phyloP scores from a whole-genome alignment of 129 eudicot species.

The Pittosporum tobira region DNA sequence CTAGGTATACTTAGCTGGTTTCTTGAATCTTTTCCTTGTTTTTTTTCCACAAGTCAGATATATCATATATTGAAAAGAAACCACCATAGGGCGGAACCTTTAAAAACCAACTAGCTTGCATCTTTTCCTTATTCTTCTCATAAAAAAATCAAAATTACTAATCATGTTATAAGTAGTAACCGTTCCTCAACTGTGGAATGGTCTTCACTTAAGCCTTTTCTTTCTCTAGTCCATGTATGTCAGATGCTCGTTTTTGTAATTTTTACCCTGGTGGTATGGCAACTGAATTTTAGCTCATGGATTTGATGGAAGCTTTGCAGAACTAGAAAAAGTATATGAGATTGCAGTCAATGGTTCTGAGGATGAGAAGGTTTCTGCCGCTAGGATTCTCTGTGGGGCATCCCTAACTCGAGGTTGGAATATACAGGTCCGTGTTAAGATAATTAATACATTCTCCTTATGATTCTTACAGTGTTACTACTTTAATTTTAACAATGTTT shows the following conservation, averaged over 20 bases:
- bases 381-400: slow-evolving; percentile 86
- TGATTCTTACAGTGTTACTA: neutral
- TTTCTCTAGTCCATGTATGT: slow-evolving; percentile 20
- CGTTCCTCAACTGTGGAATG: slow-evolving; percentile 4
- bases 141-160: no score
- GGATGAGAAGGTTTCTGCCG: slow-evolving; percentile 85
- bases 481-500: slow-evolving; percentile 1
- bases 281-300: slow-evolving; percentile 56
- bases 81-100: no score
- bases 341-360: slow-evolving; percentile 75
- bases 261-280: slow-evolving; percentile 24
- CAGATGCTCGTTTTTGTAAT: slow-evolving; percentile 16
- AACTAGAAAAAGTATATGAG: slow-evolving; percentile 76
- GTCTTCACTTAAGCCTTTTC: slow-evolving; percentile 19
- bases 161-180: neutral
- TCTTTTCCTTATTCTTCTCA: neutral
- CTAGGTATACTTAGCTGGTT: slow-evolving; percentile 56
- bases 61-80: no score
- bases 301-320: slow-evolving; percentile 91
- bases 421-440: slow-evolving; percentile 53
- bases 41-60: no score
- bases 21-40: neutral
- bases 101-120: no score
- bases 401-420: slow-evolving; percentile 95
- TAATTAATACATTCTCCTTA: neutral